Percentiles rank a stretch among this genome's conserved stretches.
Evolutionary conservation across 805 yeast genomes (phyloP).

Genomic region (Hanseniaspora valbyensis): DNA sequence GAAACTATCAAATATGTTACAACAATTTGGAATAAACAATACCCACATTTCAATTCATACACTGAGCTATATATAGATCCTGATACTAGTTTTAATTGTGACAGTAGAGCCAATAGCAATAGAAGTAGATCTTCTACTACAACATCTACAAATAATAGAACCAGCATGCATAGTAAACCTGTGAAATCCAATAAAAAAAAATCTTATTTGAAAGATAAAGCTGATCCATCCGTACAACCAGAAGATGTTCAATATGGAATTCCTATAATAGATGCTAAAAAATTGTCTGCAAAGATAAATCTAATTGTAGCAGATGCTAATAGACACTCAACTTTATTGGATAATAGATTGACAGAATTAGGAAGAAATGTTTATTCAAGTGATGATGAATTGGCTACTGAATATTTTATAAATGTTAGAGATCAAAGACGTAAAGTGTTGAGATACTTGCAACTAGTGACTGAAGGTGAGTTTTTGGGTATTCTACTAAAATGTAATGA

Average conservation of each 20-base stretch:
- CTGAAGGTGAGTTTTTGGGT: slow-evolving; percentile 81
- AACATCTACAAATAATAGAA: background rate
- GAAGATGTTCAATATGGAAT: slow-evolving; percentile 36
- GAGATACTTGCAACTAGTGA: slow-evolving; percentile 71
- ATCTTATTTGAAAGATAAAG: slow-evolving; percentile 36
- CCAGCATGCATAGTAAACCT: background rate
- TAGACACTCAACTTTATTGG: slow-evolving; percentile 58
- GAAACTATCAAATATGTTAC: slow-evolving; percentile 3
- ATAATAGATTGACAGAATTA: slow-evolving; percentile 44
- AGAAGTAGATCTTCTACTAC: background rate
- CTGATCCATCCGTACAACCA: slow-evolving; percentile 34
- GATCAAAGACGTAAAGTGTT: slow-evolving; percentile 65
- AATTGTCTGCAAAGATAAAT: slow-evolving; percentile 64
- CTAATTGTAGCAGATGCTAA: slow-evolving; percentile 63
- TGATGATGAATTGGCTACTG: slow-evolving; percentile 51
- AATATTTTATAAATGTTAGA: slow-evolving; percentile 63
- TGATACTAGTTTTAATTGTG: background rate
- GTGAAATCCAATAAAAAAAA: background rate
- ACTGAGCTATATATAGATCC: slow-evolving; percentile 10
- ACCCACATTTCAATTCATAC: background rate
- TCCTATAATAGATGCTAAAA: slow-evolving; percentile 51
- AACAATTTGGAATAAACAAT: slow-evolving; percentile 1
- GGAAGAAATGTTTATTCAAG: slow-evolving; percentile 44
- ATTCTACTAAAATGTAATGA: slow-evolving; percentile 81
- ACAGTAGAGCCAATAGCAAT: no score